Percentiles rank a stretch among this genome's conserved stretches.
Conservation (phyloP, 2,329 filamentous ascomycete genomes). For the Aspergillus persii region DNA sequence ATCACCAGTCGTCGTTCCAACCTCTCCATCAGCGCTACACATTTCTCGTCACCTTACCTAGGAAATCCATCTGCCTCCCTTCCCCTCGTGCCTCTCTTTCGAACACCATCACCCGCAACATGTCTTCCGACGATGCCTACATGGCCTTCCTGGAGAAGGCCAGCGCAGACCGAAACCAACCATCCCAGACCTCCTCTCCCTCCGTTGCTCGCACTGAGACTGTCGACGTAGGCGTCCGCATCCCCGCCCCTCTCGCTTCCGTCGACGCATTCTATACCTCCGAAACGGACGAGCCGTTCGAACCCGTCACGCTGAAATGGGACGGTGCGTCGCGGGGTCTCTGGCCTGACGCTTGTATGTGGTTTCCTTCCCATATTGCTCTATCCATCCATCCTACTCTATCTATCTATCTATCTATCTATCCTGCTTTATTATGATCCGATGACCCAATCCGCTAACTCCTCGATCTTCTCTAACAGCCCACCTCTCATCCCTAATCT, state of each 20-base stretch:
- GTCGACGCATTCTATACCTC: constrained; percentile 68
- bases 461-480: constrained; percentile 43
- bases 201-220: constrained; percentile 34
- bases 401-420: neutral
- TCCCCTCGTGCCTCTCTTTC: neutral
- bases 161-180: constrained; percentile 59
- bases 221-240: constrained; percentile 49
- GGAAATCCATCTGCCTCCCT: neutral
- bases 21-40: neutral
- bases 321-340: constrained; percentile 30
- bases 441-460: too few relatives aligned
- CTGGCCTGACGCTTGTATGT: constrained; percentile 37
- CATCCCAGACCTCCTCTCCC: constrained; percentile 14
- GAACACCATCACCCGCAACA: constrained; percentile 23
- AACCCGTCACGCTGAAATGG: constrained; percentile 68
- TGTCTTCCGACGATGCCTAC: constrained; percentile 74
- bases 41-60: neutral
- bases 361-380: neutral
- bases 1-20: neutral
- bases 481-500: constrained; percentile 67
- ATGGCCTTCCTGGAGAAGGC: constrained; percentile 82
- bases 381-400: neutral
- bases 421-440: neutral
- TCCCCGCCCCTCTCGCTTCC: constrained; percentile 60
- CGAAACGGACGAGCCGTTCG: constrained; percentile 84